Conservation (phyloP, 345 rosid genomes). For the Combretum micranthum region DNA sequence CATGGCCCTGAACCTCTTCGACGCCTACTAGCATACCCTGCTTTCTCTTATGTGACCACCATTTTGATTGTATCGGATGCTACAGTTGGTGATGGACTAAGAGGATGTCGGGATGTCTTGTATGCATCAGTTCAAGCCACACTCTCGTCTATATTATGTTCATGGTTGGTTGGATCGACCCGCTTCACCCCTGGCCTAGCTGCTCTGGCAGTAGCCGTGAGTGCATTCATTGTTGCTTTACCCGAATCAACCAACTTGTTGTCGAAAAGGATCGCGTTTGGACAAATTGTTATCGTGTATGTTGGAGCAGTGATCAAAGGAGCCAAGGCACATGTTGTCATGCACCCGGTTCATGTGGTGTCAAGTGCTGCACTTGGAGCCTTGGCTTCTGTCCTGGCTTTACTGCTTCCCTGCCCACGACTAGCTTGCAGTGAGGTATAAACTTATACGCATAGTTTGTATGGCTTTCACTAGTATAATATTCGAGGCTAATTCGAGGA, state of each 20-base stretch:
- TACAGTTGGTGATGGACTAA: conserved; percentile 53
- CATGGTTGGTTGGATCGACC: conserved; percentile 39
- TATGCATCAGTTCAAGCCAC: conserved; percentile 46
- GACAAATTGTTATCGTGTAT: conserved; percentile 63
- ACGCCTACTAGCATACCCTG: conserved; percentile 36
- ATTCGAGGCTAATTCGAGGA: not conserved
- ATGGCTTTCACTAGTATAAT: not conserved
- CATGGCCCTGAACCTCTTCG: conserved; percentile 39
- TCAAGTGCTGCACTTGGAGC: conserved; percentile 68
- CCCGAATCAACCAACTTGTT: conserved; percentile 54
- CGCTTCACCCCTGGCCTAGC: conserved; percentile 38
- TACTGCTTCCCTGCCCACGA: conserved; percentile 62
- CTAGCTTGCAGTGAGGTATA: conserved; percentile 58
- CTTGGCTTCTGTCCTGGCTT: conserved; percentile 59
- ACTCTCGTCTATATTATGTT: conserved; percentile 26
- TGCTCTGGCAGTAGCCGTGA: conserved; percentile 41
- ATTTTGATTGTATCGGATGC: conserved; percentile 65
- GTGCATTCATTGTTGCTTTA: conserved; percentile 57
- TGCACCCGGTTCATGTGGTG: conserved; percentile 57
- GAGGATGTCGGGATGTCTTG: conserved; percentile 41
- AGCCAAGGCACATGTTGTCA: conserved; percentile 25
- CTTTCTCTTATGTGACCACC: conserved; percentile 65
- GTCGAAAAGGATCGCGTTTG: conserved; percentile 74
- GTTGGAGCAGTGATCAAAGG: conserved; percentile 46
- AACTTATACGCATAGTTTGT: not conserved